Evolutionary conservation across 768 basidiomycete species (phyloP), one percentile per base, ranked within the genome.

Genomic region (Russula brevipes): DNA sequence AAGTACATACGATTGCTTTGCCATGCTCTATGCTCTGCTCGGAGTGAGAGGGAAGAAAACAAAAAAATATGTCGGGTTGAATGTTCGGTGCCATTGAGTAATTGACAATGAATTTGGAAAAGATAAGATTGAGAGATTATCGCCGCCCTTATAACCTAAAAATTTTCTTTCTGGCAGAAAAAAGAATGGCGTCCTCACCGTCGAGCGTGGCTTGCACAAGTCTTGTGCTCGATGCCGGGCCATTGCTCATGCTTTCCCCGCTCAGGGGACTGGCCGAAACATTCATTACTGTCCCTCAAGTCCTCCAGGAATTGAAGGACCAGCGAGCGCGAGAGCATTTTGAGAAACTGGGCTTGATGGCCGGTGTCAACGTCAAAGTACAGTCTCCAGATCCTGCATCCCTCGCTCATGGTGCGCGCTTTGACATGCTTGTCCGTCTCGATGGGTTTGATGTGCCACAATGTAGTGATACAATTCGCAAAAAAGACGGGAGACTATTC

Each of bases 401-500:
- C 35, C 70, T 97, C 72, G 74, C 83, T 62, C 80, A 84, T 69
- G 84, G 86, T 86, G 60, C 53, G 81, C 71, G 38, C 5, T 35
- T 24, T 24, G 2, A 33, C 41, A 31, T 55, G 30, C 39, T 12
- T 49, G 44, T 31, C 12, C 31, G 14, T 57, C 39, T 39, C 45
- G 62, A 39, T 58, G 47, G 36, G 19, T 24, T 31, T 59, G 59
- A 65, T 57, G 63, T 72, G 62, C 24, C 24, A 70, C 31, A 49
- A 59, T 64, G 47, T 71, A 98, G 97, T 96, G 4, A 91, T 89
- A 59, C 87, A 88, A 65, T 87, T 86, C 75, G 92, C 97, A 4
- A 96, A 94, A 79, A 91, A 91, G 79, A 96, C 96, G 0, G 97
- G 97, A 72, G 97, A 99, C 75, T 95, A 94, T 72, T 79, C 91